Base-by-base conservation (phyloP, 2,329 filamentous ascomycete genomes). In the Periconia macrospinosa region DNA sequence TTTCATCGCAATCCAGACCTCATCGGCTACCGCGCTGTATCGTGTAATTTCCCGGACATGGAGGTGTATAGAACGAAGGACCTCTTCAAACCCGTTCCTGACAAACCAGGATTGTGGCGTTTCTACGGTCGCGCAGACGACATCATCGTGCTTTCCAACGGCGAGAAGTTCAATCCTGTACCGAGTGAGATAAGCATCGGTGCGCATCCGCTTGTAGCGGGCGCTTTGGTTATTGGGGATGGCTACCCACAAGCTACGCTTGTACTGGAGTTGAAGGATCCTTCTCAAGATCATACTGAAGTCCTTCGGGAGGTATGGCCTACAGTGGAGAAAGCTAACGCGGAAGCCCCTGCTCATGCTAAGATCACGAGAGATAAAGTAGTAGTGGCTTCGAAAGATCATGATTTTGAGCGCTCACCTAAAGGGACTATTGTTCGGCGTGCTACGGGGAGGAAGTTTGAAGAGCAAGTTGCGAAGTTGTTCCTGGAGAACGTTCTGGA, bases 381-480 rank as follows among this genome's bases (percentile, higher is more conserved):
- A 3, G 3, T 27, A 8, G 23, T 27, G 23, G 23, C 23, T 27
- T 27, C 23, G 5, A 27, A 27, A 27, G 63, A 69, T 3, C 79
- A 79, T 60, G 75, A 77, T 0, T 79, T 82, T 47, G 60, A 72
- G 1, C 69, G 68, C n/a, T 78, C 79, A 42, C 30, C 76, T 17
- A 81, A 83, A 57, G 73, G 77, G 0, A 79, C 74, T 0, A 69
- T 79, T 8, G 76, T 78, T 59, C 73, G 79, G 3, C 65, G 63
- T 1, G 66, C 70, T 0, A 80, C 80, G 0, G 52, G 75, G 8
- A 53, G 61, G 1, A 68, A 78, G 0, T 83, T 80, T 45, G 63
- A 64, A 2, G 65, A 75, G 1, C 79, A 80, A 49, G 81, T 83
- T 30, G 75, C 81, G 17, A 67, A 67, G 0, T 68, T 82, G 11